Conservation (phyloP, 1,139 yeast genomes). For the Magnusiomyces ingens region DNA sequence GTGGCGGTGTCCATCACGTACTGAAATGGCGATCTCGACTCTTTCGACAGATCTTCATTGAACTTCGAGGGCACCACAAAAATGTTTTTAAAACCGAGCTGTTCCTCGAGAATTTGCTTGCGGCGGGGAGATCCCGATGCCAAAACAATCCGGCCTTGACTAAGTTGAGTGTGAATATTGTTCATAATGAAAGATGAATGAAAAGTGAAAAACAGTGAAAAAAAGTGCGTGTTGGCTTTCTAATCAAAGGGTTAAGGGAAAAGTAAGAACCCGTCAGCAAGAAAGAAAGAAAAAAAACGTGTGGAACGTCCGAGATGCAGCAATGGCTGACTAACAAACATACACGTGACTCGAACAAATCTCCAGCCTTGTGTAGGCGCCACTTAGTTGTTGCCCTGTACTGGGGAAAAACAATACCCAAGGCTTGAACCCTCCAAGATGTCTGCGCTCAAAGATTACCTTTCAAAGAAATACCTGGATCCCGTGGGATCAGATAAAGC, state of each 20-base stretch:
- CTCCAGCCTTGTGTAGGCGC: neutral
- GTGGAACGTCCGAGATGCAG: neutral
- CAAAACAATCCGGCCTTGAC: slow-evolving; percentile 41
- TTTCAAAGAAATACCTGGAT: slow-evolving; percentile 42
- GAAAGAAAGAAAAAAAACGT: neutral
- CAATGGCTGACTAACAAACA: neutral
- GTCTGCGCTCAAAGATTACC: slow-evolving; percentile 46
- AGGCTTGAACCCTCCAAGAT: neutral
- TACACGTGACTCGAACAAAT: neutral
- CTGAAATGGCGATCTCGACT: slow-evolving; percentile 41
- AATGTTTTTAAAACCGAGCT: slow-evolving; percentile 52
- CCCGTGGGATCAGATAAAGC: slow-evolving; percentile 9
- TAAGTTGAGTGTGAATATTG: slow-evolving; percentile 9
- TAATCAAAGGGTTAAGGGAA: neutral
- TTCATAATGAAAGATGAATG: slow-evolving; percentile 6
- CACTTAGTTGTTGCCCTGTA: no score
- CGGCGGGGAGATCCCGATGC: slow-evolving; percentile 88
- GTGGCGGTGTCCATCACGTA: slow-evolving; percentile 69
- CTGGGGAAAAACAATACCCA: no score
- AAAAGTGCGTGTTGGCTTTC: neutral
- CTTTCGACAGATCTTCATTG: slow-evolving; percentile 66
- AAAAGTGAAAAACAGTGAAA: neutral
- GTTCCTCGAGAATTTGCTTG: slow-evolving; percentile 50
- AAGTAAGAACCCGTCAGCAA: neutral
- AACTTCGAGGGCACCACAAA: slow-evolving; percentile 52